Base-by-base conservation (phyloP, 1,284 basidiomycete species). In the Inonotus obliquus region DNA sequence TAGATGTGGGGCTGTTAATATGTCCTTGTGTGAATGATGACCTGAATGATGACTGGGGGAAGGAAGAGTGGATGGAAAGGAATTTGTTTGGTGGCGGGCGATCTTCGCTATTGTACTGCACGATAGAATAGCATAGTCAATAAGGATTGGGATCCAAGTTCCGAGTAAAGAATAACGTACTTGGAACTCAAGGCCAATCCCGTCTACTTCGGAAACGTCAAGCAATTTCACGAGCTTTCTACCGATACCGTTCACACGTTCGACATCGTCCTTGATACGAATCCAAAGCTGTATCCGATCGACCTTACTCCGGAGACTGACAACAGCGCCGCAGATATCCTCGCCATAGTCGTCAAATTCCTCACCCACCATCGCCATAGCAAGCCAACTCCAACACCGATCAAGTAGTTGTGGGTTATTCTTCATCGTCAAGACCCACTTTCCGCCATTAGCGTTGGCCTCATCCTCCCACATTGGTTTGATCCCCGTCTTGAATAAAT, bases 401-500 rank as follows among this genome's bases (percentile, higher is more conserved):
- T 98, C 95, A 52, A 96, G 77, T 65, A 96, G 72, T 38, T 77
- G 76, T 4, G 89, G 85, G 68, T 90, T 91, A 64, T 88, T 86
- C 74, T 89, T 90, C 85, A 97, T 91, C 66, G 94, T 94, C 57
- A 97, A 75, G 19, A 94, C 91, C 95, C 95, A 98, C 75, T 96
- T 96, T 39, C 94, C 94, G 25, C 94, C 94, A 54, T 87, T 81
- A 9, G 90, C 89, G 72, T 98, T 98, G 53, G 93, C 91, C 25
- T 86, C 85, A 72, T 97, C 95, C 75, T 97, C 95, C 94, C 95
- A 97, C 92, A 96, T 96, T 45, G 94, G 91, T 71, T 92, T 94
- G 76, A 91, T 91, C 38, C 89, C 89, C 29, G 85, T 80, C 75
- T 97, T 97, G 85, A 98, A 98, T 60, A 97, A 78, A 71, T 97